Evolutionary conservation across 176 grass and related monocot genomes (phyloP).

Genomic region (Lolium perenne): DNA sequence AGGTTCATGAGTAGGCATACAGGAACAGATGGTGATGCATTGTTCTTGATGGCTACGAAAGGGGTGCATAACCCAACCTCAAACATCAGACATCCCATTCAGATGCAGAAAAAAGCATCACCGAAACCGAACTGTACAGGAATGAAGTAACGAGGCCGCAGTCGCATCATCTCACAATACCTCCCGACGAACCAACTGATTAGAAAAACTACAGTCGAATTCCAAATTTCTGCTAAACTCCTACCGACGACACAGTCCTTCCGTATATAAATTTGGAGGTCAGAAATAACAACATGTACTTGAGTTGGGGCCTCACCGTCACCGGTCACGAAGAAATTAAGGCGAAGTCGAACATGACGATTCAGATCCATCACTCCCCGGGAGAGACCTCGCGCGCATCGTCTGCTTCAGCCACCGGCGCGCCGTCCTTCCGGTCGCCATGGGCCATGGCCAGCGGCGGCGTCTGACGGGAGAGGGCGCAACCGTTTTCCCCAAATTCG

Average conservation of each 20-base stretch:
- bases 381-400: slow-evolving; percentile 43
- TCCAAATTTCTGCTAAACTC: neutral
- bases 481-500: neutral
- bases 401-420: slow-evolving; percentile 16
- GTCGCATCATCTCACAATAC: neutral
- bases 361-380: slow-evolving; percentile 40
- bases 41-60: neutral
- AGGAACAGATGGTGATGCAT: neutral
- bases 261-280: neutral
- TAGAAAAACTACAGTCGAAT: neutral
- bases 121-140: neutral
- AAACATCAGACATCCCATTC: neutral
- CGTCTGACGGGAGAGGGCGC: neutral
- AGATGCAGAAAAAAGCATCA: neutral
- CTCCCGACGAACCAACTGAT: neutral
- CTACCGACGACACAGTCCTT: neutral
- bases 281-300: neutral
- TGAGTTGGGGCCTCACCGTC: slow-evolving; percentile 42
- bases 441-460: neutral
- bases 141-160: neutral
- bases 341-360: slow-evolving; percentile 46
- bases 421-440: slow-evolving; percentile 28
- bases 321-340: slow-evolving; percentile 66
- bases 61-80: neutral
- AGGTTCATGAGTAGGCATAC: too few relatives aligned